Conservation (phyloP, 208 protist species). For the Crithidia mellificae region DNA sequence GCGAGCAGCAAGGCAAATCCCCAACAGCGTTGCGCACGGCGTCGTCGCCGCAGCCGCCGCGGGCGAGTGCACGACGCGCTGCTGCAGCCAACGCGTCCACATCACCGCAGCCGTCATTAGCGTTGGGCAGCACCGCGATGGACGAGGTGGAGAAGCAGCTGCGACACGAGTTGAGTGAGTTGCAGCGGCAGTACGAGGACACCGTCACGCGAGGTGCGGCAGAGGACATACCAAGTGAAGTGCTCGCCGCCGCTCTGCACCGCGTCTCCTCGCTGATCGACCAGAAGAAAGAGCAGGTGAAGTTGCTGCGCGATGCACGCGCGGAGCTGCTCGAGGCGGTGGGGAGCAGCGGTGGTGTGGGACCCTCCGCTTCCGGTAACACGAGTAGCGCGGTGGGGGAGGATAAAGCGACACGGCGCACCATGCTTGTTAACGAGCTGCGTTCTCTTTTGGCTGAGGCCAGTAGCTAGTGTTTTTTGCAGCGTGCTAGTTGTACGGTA, state of each 20-base stretch:
- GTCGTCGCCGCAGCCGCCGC: not conserved
- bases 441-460: conserved; percentile 62
- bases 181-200: conserved; percentile 77
- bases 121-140: conserved; percentile 11
- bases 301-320: conserved; percentile 62
- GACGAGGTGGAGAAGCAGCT: conserved; percentile 68
- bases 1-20: no score
- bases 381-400: not conserved
- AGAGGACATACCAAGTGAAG: conserved; percentile 58
- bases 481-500: no score
- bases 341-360: not conserved
- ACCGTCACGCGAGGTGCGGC: conserved; percentile 51
- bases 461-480: conserved; percentile 16
- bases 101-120: not conserved
- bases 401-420: conserved; percentile 66
- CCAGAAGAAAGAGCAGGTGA: conserved; percentile 81
- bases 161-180: conserved; percentile 59
- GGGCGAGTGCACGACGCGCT: not conserved
- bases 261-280: conserved; percentile 68
- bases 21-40: not conserved
- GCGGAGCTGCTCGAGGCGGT: conserved; percentile 41
- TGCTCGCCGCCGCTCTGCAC: conserved; percentile 54
- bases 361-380: not conserved
- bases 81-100: not conserved
- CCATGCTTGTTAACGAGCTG: conserved; percentile 81